These are phyloP conservation scores for Schwanniomyces occidentalis DNA, from an alignment of 805 yeast genomes.

Conservation along the genomic window DNA sequence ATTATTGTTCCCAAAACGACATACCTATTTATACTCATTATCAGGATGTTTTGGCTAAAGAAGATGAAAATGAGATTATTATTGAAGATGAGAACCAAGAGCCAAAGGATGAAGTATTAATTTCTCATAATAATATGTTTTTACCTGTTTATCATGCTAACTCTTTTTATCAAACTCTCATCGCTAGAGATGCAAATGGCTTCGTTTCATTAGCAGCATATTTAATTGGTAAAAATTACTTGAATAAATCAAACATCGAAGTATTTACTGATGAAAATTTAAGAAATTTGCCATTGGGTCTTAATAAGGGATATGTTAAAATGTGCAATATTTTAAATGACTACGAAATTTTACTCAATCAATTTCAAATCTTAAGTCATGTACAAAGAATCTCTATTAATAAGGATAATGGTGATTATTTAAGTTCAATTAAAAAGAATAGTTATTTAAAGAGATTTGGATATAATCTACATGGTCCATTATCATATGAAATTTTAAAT, in stretches of 20 bases:
- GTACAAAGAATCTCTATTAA: slow-evolving; percentile 15
- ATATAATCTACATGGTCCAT: slow-evolving; percentile 36
- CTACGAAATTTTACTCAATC: slow-evolving; percentile 32
- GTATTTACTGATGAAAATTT: slow-evolving; percentile 11
- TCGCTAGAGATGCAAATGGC: slow-evolving; percentile 37
- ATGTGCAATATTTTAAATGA: slow-evolving; percentile 22
- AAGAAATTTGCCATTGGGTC: slow-evolving; percentile 23
- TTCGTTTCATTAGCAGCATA: slow-evolving; percentile 33
- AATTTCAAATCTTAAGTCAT: slow-evolving; percentile 37
- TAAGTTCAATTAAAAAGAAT: slow-evolving; percentile 11
- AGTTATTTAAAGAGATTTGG: slow-evolving; percentile 33
- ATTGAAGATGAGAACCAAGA: too few species aligned
- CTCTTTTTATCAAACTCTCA: slow-evolving; percentile 36
- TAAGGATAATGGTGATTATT: not conserved
- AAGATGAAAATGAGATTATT: slow-evolving; percentile 12
- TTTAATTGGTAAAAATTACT: slow-evolving; percentile 33
- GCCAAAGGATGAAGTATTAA: slow-evolving; percentile 32
- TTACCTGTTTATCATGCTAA: slow-evolving; percentile 36
- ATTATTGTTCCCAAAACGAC: slow-evolving; percentile 17
- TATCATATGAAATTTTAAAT: slow-evolving; percentile 13
- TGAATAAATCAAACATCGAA: slow-evolving; percentile 17
- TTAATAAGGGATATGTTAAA: slow-evolving; percentile 28
- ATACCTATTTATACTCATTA: slow-evolving; percentile 17
- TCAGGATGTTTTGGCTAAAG: slow-evolving; percentile 22
- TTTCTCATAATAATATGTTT: slow-evolving; percentile 35